Conservation (phyloP, 192 early-diverging fungal genomes). For the Linnemannia exigua region DNA sequence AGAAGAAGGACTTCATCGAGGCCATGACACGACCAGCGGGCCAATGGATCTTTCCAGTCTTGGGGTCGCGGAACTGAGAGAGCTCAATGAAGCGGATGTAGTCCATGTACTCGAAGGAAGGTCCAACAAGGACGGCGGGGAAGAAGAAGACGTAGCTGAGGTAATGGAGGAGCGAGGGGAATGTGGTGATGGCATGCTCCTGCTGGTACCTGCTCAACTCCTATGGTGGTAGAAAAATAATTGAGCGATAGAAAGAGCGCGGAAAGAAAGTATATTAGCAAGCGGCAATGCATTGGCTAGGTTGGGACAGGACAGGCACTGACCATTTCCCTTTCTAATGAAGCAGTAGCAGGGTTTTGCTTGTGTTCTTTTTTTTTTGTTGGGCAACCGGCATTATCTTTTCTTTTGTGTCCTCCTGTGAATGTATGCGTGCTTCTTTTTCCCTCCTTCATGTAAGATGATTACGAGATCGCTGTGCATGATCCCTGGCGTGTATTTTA, state of each 20-base stretch:
- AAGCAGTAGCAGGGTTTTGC: neutral
- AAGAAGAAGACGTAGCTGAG: slow-evolving; percentile 95
- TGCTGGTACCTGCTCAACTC: slow-evolving; percentile 77
- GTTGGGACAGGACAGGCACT: neutral
- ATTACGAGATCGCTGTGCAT: neutral
- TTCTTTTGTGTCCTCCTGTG: neutral
- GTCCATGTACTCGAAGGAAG: slow-evolving; percentile 83
- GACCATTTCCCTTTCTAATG: neutral
- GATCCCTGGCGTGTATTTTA: neutral
- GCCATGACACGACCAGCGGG: slow-evolving; percentile 41
- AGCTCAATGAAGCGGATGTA: slow-evolving; percentile 65
- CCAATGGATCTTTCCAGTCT: slow-evolving; percentile 53
- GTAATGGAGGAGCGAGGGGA: slow-evolving; percentile 82
- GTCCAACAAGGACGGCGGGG: slow-evolving; percentile 86
- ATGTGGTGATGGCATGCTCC: slow-evolving; percentile 67
- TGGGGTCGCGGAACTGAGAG: slow-evolving; percentile 44
- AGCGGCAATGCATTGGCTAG: neutral
- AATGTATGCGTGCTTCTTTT: neutral
- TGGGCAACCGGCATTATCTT: neutral
- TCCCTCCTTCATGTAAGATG: neutral
- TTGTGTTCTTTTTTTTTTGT: neutral
- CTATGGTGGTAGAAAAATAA: slow-evolving; percentile 30
- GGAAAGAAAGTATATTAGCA: slow-evolving; percentile 8
- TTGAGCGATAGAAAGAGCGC: neutral
- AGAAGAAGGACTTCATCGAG: slow-evolving; percentile 46